Evolutionary conservation across 352 stramenopile species (phyloP).

Genomic region (Pseudoperonospora humuli): DNA sequence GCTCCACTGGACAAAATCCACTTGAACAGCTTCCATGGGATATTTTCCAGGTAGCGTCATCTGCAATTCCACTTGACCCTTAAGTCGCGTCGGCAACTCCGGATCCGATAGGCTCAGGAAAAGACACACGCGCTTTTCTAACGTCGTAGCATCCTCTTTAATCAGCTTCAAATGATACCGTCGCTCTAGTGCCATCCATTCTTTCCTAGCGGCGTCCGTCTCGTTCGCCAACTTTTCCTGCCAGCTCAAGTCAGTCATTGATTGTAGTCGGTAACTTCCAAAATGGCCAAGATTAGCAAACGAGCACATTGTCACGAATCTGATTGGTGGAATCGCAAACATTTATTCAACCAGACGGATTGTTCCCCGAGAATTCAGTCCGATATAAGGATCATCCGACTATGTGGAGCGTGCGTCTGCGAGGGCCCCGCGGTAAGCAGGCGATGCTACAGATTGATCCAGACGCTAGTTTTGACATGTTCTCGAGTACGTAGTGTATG

Average conservation of each 20-base stretch:
- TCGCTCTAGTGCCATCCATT: conserved; percentile 59
- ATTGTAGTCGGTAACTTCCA: conserved; percentile 1
- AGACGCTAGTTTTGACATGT: conserved; percentile 27
- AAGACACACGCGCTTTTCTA: conserved; percentile 18
- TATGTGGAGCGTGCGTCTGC: conserved; percentile 65
- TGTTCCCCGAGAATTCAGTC: conserved; percentile 10
- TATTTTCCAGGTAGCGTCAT: conserved; percentile 50
- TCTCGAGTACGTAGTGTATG: conserved; percentile 37
- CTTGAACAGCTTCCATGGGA: conserved; percentile 28
- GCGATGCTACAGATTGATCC: conserved; percentile 44
- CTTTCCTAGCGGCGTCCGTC: conserved; percentile 34
- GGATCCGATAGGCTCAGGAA: conserved; percentile 62
- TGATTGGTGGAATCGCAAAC: background rate
- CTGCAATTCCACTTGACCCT: conserved; percentile 46
- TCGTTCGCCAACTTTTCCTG: conserved; percentile 22
- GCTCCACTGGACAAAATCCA: conserved; percentile 52
- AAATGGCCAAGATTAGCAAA: conserved; percentile 1
- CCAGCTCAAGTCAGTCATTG: conserved; percentile 20
- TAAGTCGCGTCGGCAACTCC: conserved; percentile 43
- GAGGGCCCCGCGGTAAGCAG: conserved; percentile 47
- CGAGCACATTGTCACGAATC: background rate
- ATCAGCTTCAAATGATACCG: conserved; percentile 47
- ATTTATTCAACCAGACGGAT: conserved; percentile 2
- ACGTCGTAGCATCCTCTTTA: conserved; percentile 8
- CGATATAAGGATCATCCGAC: background rate